A percentile compares a stretch with the other conserved stretches of the same genome.
phyloP scores from a whole-genome alignment of 2,329 filamentous ascomycete genomes.

The Thielaviopsis punctulata region DNA sequence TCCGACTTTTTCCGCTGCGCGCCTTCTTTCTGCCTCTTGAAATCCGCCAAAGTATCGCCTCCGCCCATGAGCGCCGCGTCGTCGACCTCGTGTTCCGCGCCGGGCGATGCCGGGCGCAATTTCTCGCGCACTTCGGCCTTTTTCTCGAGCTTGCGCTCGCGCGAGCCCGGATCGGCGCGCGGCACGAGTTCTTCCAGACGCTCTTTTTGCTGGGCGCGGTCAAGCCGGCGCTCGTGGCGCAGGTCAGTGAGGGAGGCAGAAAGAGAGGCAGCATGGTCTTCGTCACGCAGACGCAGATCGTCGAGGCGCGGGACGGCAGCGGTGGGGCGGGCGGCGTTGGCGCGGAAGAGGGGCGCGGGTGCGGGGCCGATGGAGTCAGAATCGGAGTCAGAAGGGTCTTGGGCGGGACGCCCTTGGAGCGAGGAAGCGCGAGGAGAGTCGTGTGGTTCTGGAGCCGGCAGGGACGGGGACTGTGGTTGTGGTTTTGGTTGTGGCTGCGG shows the following conservation, averaged over 20 bases:
- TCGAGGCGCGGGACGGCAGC: constrained; percentile 52
- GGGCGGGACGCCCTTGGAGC: not conserved
- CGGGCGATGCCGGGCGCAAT: constrained; percentile 53
- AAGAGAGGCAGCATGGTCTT: constrained; percentile 33
- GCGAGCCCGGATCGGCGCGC: constrained; percentile 65
- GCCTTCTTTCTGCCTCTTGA: constrained; percentile 47
- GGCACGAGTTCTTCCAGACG: constrained; percentile 66
- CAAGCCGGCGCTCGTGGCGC: constrained; percentile 42
- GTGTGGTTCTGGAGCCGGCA: not conserved
- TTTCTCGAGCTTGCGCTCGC: constrained; percentile 78
- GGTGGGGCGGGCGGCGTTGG: constrained; percentile 22
- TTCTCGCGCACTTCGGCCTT: constrained; percentile 53
- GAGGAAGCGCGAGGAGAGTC: not conserved
- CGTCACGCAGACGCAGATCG: constrained; percentile 49
- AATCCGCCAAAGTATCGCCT: constrained; percentile 45
- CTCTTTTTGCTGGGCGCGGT: constrained; percentile 51
- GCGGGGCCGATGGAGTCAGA: constrained; percentile 9
- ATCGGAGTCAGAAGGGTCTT: constrained; percentile 9
- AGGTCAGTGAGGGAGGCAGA: constrained; percentile 30
- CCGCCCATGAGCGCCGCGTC: constrained; percentile 68
- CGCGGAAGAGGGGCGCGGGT: constrained; percentile 16
- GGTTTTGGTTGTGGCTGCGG: not conserved
- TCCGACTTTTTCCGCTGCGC: constrained; percentile 65
- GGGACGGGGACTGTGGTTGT: not conserved
- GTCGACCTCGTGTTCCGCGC: constrained; percentile 40